A percentile compares a stretch with the other conserved stretches of the same genome.
phyloP scores from a whole-genome alignment of 345 rosid species.

The Rhizophora apiculata region DNA sequence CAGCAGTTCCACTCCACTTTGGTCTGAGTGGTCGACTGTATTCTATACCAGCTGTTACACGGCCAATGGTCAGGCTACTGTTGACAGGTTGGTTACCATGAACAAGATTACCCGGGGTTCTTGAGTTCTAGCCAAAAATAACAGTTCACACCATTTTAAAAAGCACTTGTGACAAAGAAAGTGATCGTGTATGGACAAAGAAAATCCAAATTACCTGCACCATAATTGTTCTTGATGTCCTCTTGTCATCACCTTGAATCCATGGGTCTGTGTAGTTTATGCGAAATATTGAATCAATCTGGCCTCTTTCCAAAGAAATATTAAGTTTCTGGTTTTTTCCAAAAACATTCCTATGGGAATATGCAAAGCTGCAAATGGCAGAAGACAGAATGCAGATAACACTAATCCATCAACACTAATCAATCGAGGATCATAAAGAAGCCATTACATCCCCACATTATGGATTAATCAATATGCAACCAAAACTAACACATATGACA shows the following conservation, averaged over 20 bases:
- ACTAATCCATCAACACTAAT: too few relatives aligned
- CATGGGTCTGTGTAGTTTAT: constrained; percentile 95
- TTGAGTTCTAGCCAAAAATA: constrained; percentile 62
- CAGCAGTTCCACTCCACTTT: constrained; percentile 90
- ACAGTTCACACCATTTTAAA: constrained; percentile 6
- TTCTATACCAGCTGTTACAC: constrained; percentile 77
- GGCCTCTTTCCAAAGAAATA: constrained; percentile 86
- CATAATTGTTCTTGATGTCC: constrained; percentile 85
- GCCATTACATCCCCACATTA: too few relatives aligned
- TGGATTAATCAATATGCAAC: too few relatives aligned
- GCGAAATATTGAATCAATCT: constrained; percentile 89
- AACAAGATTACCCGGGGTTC: constrained; percentile 92
- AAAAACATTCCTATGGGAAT: constrained; percentile 88
- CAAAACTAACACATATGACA: too few relatives aligned
- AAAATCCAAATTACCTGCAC: constrained; percentile 57
- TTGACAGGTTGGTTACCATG: constrained; percentile 76
- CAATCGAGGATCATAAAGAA: too few relatives aligned
- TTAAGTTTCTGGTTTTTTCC: constrained; percentile 94
- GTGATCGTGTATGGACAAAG: background rate
- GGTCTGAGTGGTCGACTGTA: constrained; percentile 93
- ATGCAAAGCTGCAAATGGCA: constrained; percentile 70
- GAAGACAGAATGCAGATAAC: too few relatives aligned
- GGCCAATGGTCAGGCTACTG: constrained; percentile 69
- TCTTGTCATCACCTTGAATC: constrained; percentile 96
- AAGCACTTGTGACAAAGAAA: background rate